Conservation (phyloP, 2,329 filamentous ascomycete genomes). For the Didymella glomerata region DNA sequence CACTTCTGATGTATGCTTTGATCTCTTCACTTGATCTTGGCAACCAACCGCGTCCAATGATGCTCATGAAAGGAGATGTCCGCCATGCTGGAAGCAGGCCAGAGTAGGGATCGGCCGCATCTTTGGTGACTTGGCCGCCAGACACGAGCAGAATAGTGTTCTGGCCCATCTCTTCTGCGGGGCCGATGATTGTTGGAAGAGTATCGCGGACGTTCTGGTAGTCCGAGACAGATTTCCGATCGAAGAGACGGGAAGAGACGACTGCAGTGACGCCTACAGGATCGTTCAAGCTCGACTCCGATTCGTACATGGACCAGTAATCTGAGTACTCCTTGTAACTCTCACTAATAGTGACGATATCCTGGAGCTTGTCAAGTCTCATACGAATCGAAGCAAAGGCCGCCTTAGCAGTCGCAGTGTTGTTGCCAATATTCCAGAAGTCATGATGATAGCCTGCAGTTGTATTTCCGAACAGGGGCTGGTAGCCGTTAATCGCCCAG, state of each 20-base stretch:
- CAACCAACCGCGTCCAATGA: constrained; percentile 1
- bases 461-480: constrained; percentile 1
- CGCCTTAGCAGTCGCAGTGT: neutral
- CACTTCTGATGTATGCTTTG: neutral
- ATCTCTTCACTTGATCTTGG: neutral
- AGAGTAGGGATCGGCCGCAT: neutral
- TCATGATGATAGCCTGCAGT: constrained; percentile 7
- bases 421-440: constrained; percentile 9
- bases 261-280: neutral
- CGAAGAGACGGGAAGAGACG: constrained; percentile 1
- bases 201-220: neutral
- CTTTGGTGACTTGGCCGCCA: neutral
- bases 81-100: constrained; percentile 6
- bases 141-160: constrained; percentile 8
- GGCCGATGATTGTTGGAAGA: neutral
- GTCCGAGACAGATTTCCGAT: constrained; percentile 1
- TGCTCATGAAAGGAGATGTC: constrained; percentile 2
- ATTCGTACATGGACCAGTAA: constrained; percentile 7
- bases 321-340: constrained; percentile 3
- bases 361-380: neutral
- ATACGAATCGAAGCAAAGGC: neutral
- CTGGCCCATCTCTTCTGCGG: neutral
- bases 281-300: constrained; percentile 4
- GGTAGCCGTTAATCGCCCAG: constrained; percentile 7
- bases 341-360: neutral